Evolutionary conservation across 2,329 filamentous ascomycete species (phyloP), one percentile per base, ranked within the genome.

Genomic region (Claviceps quebecensis): DNA sequence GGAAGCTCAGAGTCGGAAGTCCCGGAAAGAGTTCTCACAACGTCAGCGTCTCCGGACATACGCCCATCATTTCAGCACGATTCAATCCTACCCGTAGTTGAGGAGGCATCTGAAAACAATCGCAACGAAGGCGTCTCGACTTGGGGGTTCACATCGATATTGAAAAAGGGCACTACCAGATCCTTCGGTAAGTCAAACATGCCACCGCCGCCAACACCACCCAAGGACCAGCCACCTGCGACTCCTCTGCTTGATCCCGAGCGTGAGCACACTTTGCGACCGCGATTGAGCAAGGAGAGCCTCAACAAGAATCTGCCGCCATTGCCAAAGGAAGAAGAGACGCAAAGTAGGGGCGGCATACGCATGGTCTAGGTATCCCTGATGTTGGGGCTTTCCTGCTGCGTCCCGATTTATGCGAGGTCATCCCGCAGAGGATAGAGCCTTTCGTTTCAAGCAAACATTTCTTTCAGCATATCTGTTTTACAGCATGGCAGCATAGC

Each of bases 21-120:
- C 37, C 81, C 83, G 1, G 78, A 84, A 26, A 74, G 84, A 51
- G 77, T 75, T 1, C 65, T 89, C 19, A 70, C 70, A 1, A 61
- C 58, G 1, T 56, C 60, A 5, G 46, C 58, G 4, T 53, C 56
- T 19, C 48, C 59, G 1, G 64, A 80, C 70, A 53, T 74, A 73
- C 57, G 76, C 70, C 63, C 86, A 72, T 67, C 77, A 70, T 22
- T 76, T 71, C 61, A 73, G 73, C 84, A 59, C 64, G 81, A 65
- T 61, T 64, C 63, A 61, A 76, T 69, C 1, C 70, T 97, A 2
- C 91, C 91, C 0, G 83, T 96, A 9, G 89, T 97, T 6, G 87
- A 95, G 58, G 91, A 97, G 67, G 84, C 81, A n/a, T 86, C 81
- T 5, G 91, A 96, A 65, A 83, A 75, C 50, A 80, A 78, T 60